Base-by-base conservation (phyloP, 495 filamentous ascomycete genomes). In the Geopyxis carbonaria region DNA sequence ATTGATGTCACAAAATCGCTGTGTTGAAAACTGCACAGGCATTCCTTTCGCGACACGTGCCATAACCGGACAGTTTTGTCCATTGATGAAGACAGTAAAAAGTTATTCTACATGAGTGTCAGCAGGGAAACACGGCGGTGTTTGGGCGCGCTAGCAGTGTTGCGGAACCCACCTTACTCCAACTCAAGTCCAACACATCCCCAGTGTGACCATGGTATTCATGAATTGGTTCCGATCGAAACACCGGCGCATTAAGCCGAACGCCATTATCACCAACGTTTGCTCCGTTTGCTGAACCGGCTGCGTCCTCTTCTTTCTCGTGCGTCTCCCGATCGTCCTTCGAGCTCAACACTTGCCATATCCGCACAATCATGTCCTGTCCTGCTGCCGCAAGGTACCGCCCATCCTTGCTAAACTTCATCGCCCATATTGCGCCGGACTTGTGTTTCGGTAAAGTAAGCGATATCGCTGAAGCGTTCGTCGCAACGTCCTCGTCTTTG, bases 11-110 rank as follows among this genome's bases (percentile, higher is more conserved):
- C 86, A 52, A 93, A 92, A 56, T 99, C 89, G 48, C 76, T 86
- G 57, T 99, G 89, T 54, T 89, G 85, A 59, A 99, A 99, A 22
- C 81, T 85, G 56, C 84, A 93, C 3, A 99, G 67, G 51, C 85
- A 93, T 56, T 95, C 86, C 2, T 67, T 55, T 32, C 87, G 66
- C 54, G 72, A 85, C 28, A 87, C 64, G 60, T 95, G 89, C 89
- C 89, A 99, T 34, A 99, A 61, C 11, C 85, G 70, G 18, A 99
- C 91, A 2, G 89, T 95, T 61, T 93, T 94, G 58, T 99, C 89
- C 83, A 93, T 95, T 0, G 85, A 93, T 0, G 86, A 93, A 20
- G 87, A 93, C 21, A 99, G 69, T 36, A 99, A 64, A 47, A 99
- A 99, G 48, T 92, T 93, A 53, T 99, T 99, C 69, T 78, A 45